These are phyloP conservation scores for Leccinum disarticulatum DNA, from an alignment of 768 basidiomycete genomes.

Conservation along the genomic window DNA sequence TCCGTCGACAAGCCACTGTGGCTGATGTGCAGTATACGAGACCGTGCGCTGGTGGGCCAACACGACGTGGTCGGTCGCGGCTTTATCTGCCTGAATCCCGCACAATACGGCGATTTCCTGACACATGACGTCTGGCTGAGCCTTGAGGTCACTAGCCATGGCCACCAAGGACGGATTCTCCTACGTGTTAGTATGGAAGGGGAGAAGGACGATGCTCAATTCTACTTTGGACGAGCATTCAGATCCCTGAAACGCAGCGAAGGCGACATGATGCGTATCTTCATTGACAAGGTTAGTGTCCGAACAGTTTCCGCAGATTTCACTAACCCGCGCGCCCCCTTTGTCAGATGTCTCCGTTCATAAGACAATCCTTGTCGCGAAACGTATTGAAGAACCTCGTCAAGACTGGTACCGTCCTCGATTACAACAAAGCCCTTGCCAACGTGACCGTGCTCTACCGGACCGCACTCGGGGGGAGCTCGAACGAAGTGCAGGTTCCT, in stretches of 20 bases:
- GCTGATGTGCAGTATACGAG: slow-evolving; percentile 94
- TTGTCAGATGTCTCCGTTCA: slow-evolving; percentile 87
- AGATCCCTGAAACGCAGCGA: slow-evolving; percentile 90
- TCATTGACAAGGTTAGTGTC: slow-evolving; percentile 85
- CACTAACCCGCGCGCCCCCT: not conserved
- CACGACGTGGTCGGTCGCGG: slow-evolving; percentile 90
- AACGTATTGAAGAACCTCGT: slow-evolving; percentile 73
- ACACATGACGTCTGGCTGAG: slow-evolving; percentile 92
- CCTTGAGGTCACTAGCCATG: slow-evolving; percentile 58
- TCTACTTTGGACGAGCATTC: slow-evolving; percentile 96
- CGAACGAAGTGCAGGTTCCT: slow-evolving; percentile 75
- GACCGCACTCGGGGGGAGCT: slow-evolving; percentile 65
- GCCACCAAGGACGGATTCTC: slow-evolving; percentile 70
- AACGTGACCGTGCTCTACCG: slow-evolving; percentile 81
- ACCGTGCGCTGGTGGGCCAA: slow-evolving; percentile 87
- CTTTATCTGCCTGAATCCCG: slow-evolving; percentile 90
- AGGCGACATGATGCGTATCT: slow-evolving; percentile 91
- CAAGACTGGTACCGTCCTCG: slow-evolving; percentile 60
- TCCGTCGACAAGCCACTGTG: slow-evolving; percentile 93
- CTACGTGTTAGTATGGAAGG: slow-evolving; percentile 97
- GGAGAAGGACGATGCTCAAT: slow-evolving; percentile 96
- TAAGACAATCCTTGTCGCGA: slow-evolving; percentile 83
- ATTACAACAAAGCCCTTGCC: slow-evolving; percentile 89
- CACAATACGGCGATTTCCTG: slow-evolving; percentile 83
- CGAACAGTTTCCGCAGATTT: not conserved